Conservation (phyloP, 331 rosid species). For the Acacia concinna region DNA sequence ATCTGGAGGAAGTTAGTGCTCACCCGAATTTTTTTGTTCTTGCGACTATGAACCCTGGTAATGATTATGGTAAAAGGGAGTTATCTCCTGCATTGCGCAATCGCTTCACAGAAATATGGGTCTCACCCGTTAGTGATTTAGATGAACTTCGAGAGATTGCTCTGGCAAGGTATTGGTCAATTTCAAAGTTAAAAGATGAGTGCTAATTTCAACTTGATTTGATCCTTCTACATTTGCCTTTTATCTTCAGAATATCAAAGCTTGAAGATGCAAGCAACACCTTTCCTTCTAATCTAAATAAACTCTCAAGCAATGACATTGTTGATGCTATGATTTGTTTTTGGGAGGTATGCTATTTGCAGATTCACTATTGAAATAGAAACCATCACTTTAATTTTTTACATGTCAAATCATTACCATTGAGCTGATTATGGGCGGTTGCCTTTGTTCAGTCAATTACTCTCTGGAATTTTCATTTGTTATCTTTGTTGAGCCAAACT, state of each 20-base stretch:
- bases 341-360: constrained; percentile 42
- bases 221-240: neutral
- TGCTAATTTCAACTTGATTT: neutral
- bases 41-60: constrained; percentile 99
- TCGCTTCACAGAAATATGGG: constrained; percentile 65
- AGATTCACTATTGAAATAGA: constrained; percentile 11
- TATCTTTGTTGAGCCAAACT: neutral
- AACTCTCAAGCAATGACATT: constrained; percentile 26
- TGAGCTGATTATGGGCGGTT: neutral
- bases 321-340: constrained; percentile 46
- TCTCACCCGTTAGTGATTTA: constrained; percentile 45
- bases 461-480: neutral
- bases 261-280: constrained; percentile 18
- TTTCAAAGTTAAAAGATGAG: neutral
- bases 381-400: neutral
- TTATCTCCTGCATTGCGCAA: constrained; percentile 60
- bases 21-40: constrained; percentile 73
- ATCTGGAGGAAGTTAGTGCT: constrained; percentile 70
- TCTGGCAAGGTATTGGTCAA: constrained; percentile 36
- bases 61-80: constrained; percentile 97
- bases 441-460: neutral
- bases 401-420: neutral
- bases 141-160: constrained; percentile 50
- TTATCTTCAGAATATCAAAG: constrained; percentile 42
- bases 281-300: constrained; percentile 18